phyloP scores from a whole-genome alignment of 2,329 filamentous ascomycete genomes.

The Tolypocladium album region DNA sequence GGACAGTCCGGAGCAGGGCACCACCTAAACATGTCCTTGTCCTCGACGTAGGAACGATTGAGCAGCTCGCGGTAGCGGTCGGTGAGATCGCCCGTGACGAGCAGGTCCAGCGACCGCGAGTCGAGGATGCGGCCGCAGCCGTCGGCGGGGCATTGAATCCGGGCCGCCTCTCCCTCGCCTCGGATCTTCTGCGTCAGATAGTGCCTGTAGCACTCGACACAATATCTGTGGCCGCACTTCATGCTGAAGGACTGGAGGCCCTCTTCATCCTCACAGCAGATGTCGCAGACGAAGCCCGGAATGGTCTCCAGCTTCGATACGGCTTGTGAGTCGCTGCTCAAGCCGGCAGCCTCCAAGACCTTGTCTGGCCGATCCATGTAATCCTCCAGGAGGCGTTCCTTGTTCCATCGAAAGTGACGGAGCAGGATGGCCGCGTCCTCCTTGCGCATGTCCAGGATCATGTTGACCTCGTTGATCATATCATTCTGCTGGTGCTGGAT shows the following conservation, averaged over 20 bases:
- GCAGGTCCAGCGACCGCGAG: slow-evolving; percentile 71
- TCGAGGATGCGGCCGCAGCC: slow-evolving; percentile 86
- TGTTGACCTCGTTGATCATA: slow-evolving; percentile 82
- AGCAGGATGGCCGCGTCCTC: slow-evolving; percentile 87
- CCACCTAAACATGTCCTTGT: slow-evolving; percentile 93
- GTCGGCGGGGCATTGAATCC: slow-evolving; percentile 87
- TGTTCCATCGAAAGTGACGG: slow-evolving; percentile 88
- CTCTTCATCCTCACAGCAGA: slow-evolving; percentile 84
- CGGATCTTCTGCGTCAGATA: slow-evolving; percentile 90
- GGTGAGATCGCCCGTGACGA: slow-evolving; percentile 48
- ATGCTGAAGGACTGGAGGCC: slow-evolving; percentile 79
- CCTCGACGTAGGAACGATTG: slow-evolving; percentile 91
- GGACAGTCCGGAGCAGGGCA: slow-evolving; percentile 96
- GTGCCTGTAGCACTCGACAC: slow-evolving; percentile 82
- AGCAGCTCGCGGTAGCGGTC: slow-evolving; percentile 73
- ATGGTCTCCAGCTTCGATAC: slow-evolving; percentile 60
- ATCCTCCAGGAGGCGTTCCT: slow-evolving; percentile 85
- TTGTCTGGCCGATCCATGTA: slow-evolving; percentile 86
- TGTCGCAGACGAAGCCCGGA: slow-evolving; percentile 79
- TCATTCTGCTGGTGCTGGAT: slow-evolving; percentile 79
- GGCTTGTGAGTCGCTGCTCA: slow-evolving; percentile 53
- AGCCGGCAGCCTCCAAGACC: slow-evolving; percentile 73
- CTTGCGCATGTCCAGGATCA: slow-evolving; percentile 78
- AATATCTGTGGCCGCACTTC: slow-evolving; percentile 91
- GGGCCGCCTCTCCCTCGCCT: slow-evolving; percentile 87